Base-by-base conservation (phyloP, 2,329 filamentous ascomycete species). In the Scleromitrula shiraiana region DNA sequence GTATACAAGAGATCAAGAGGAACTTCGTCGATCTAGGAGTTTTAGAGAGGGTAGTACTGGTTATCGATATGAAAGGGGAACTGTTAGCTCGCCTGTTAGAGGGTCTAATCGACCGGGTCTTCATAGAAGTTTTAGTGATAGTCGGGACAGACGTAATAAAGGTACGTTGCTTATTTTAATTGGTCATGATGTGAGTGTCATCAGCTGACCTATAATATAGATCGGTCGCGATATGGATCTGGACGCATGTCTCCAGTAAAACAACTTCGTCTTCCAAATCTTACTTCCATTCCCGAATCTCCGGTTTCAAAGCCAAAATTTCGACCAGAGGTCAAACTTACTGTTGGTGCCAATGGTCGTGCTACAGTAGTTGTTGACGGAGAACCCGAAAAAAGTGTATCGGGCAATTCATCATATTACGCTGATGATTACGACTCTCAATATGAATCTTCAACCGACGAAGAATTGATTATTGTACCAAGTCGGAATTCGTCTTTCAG, bases 381-480 rank as follows among this genome's bases (percentile, higher is more conserved):
- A 54, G 37, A 58, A 44, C 40, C 52, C 19, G 52, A 38, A 33
- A 53, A 53, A 44, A 55, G 30, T n/a, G 37, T 50, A 51, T 45
- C 48, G 41, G 50, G 56, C 42, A 38, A 52, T 37, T 38, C 55
- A 48, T 37, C 53, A 27, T 39, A 46, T 22, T 23, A 42, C 24
- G 52, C 49, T 33, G 66, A 64, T 41, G 66, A 65, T 32, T 73
- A 69, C 66, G 69, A 70, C 12, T 73, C 73, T 0, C 71, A 54
- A 19, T 56, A 59, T 39, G 73, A 73, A 2, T 80, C 77, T 1
- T 81, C 78, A 0, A 73, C 73, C 4, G 80, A 83, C 52, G 79
- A 83, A 46, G 80, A 83, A 49, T 77, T 77, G 10, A 82, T 83
- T 51, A 72, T 82, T 41, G 78, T 83, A 32, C 78, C 79, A 24